Evolutionary conservation across 2,329 filamentous ascomycete species (phyloP), one percentile per base, ranked within the genome.

Genomic region (Aspergillus calidoustus): DNA sequence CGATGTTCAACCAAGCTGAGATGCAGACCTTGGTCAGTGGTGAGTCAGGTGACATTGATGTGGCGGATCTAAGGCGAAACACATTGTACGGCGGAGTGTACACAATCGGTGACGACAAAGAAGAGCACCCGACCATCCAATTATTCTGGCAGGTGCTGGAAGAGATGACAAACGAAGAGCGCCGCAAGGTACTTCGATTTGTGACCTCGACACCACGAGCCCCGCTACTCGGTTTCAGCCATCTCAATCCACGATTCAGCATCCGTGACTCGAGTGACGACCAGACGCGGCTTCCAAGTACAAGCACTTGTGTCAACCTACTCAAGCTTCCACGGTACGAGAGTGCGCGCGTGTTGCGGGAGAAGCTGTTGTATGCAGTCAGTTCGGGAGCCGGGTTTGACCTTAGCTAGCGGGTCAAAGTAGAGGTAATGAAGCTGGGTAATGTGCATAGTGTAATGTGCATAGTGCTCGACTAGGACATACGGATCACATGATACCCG

Each of bases 1-100:
- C 90, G 70, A 98, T 99, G 95, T 99, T 99, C 82, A 99, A 99
- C 76, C 94, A 97, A 75, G 87, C 87, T 3, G 95, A 99, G 76
- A 85, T 99, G 4, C 95, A 98, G 78, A 95, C 92, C 1, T 88
- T 99, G 6, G 91, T 99, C 17, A 92, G 93, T 57, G 95, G 95
- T 48, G 93, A 96, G 69, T 89, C 88, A 30, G 89, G 89, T 9
- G 89, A 91, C 64, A 96, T 99, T 61, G 90, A 97, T 71, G 85
- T 99, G 41, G 87, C 90, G 30, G 95, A 99, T 74, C 83, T 98
- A 46, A 87, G 93, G 25, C 83, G 83, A 57, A 91, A 98, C 77
- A 98, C 95, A 0, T 78, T 87, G 2, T 99, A 98, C 76, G 91
- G 91, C 55, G 95, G 95, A 1, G 83, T 96, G 0, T 99, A 98